Conservation (phyloP, 108 stramenopile genomes). For the Fragilaria crotonensis region DNA sequence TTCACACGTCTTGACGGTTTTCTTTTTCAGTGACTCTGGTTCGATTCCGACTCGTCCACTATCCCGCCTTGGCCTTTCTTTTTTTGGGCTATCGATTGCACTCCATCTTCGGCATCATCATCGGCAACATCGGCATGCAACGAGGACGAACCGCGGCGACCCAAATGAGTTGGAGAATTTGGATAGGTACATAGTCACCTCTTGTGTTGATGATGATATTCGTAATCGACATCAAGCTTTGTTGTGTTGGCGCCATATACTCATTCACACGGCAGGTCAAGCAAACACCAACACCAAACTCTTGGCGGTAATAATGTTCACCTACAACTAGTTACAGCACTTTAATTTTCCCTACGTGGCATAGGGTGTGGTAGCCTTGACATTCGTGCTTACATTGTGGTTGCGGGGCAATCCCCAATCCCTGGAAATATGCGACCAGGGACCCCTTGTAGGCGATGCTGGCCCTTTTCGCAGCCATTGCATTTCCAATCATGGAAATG, state of each 20-base stretch:
- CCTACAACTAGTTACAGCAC: conserved; percentile 45
- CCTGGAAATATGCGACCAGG: conserved; percentile 66
- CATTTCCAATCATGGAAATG: conserved; percentile 83
- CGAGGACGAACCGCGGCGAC: conserved; percentile 17
- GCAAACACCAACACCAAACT: too few species aligned
- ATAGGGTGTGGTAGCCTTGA: conserved; percentile 21
- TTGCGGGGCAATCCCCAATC: conserved; percentile 72
- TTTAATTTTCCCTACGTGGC: not conserved
- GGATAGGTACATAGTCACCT: conserved; percentile 5
- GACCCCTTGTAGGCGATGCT: conserved; percentile 50
- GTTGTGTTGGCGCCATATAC: too few species aligned
- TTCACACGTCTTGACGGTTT: conserved; percentile 54
- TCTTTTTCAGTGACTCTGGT: conserved; percentile 41
- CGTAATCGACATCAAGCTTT: too few species aligned
- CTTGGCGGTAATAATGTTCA: conserved; percentile 63
- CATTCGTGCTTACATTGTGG: conserved; percentile 46
- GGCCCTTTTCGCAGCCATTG: conserved; percentile 57
- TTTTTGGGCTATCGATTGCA: conserved; percentile 49
- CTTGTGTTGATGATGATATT: too few species aligned
- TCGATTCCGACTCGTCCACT: conserved; percentile 49
- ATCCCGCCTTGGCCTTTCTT: conserved; percentile 44
- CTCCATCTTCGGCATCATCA: conserved; percentile 36
- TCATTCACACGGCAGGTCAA: too few species aligned
- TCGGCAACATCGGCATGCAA: conserved; percentile 61
- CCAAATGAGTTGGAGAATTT: not conserved